phyloP scores from a whole-genome alignment of 768 basidiomycete genomes.

The Botryobasidium botryosum region DNA sequence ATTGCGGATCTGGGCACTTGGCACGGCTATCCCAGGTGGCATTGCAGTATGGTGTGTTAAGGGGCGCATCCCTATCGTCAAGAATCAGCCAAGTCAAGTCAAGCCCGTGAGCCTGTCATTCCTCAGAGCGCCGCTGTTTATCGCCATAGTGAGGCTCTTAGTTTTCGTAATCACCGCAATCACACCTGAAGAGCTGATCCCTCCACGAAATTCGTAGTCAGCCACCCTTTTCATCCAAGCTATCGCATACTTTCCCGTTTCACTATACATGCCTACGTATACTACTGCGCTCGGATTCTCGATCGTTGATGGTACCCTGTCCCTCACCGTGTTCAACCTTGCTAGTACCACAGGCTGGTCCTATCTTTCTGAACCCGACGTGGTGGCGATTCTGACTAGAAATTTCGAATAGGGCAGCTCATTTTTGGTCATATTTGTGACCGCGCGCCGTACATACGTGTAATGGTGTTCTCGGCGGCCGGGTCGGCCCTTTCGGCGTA shows the following conservation, averaged over 20 bases:
- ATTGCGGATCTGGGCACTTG: background rate
- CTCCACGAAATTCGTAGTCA: background rate
- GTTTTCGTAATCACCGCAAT: no score
- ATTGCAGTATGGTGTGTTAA: background rate
- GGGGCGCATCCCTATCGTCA: background rate
- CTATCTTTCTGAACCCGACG: no score
- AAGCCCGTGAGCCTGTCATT: background rate
- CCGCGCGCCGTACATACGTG: background rate
- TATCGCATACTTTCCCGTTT: conserved; percentile 5
- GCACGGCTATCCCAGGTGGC: background rate
- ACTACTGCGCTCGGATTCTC: background rate
- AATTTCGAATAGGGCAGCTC: background rate
- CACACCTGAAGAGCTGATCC: no score
- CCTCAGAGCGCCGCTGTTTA: background rate
- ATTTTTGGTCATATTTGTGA: background rate
- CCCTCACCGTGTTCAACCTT: conserved; percentile 6
- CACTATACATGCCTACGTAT: conserved; percentile 6
- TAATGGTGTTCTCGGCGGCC: background rate
- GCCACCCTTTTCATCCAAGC: background rate
- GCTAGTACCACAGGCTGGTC: no score
- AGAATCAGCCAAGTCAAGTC: background rate
- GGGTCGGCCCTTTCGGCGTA: background rate
- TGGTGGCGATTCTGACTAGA: background rate
- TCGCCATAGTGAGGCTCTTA: background rate
- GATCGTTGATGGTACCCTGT: background rate